Conservation (phyloP, 768 basidiomycete species). For the Serendipita vermifera region DNA sequence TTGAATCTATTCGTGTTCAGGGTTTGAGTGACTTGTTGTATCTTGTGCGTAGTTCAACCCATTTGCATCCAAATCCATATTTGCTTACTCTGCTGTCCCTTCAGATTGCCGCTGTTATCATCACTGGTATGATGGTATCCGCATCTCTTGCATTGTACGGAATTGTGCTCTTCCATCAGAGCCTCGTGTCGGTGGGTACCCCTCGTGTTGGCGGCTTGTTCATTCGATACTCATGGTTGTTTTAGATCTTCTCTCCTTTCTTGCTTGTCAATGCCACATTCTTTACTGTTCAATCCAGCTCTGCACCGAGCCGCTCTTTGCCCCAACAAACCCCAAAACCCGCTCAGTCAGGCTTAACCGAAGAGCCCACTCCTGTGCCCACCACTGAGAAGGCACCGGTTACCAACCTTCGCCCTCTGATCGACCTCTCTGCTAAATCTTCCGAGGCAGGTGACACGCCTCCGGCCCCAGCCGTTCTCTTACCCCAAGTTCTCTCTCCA, state of each 20-base stretch:
- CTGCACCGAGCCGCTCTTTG: not conserved
- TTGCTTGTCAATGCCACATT: slow-evolving; percentile 3
- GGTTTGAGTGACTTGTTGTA: not conserved
- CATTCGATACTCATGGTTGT: not conserved
- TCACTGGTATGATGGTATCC: not conserved
- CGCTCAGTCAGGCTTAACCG: not conserved
- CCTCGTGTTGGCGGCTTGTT: not conserved
- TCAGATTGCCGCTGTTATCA: not conserved
- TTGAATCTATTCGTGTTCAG: not conserved
- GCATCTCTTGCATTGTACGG: not conserved
- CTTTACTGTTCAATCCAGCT: not conserved
- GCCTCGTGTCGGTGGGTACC: not conserved
- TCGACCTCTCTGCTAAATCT: slow-evolving; percentile 1
- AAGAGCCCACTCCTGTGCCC: not conserved
- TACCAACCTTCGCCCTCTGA: not conserved
- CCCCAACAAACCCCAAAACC: not conserved
- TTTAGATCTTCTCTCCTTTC: not conserved
- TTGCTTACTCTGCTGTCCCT: no score
- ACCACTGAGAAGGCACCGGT: no score
- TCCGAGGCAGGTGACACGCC: slow-evolving; percentile 5
- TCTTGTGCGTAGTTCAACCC: not conserved
- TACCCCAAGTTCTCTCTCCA: not conserved
- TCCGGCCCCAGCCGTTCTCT: not conserved
- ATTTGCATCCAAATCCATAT: no score
- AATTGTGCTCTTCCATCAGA: not conserved